These are phyloP conservation scores for Lichenothelia convexa DNA, from an alignment of 495 filamentous ascomycete genomes.

Conservation along the genomic window DNA sequence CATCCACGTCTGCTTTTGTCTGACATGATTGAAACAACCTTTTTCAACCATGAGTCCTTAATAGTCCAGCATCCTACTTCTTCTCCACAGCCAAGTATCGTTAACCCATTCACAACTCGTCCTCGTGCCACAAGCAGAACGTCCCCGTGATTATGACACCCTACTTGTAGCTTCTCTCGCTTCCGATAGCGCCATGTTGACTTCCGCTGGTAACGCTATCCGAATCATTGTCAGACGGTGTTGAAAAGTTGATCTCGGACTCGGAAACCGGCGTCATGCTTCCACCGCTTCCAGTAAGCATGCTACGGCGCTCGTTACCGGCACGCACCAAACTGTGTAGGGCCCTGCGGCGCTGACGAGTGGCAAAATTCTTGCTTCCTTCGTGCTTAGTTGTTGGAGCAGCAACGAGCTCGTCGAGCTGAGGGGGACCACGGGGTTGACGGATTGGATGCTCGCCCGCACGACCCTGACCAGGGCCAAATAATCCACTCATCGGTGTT, in stretches of 20 bases:
- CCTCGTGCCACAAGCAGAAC: no score
- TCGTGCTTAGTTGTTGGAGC: slow-evolving; percentile 89
- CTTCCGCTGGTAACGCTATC: slow-evolving; percentile 35
- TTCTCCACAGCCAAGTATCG: no score
- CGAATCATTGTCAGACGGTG: slow-evolving; percentile 54
- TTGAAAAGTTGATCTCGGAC: slow-evolving; percentile 56
- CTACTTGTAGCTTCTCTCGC: no score
- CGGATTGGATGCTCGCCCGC: slow-evolving; percentile 88
- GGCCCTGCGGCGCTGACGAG: slow-evolving; percentile 80
- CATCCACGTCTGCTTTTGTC: no score
- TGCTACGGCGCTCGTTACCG: slow-evolving; percentile 64
- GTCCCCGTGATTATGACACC: no score
- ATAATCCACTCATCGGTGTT: slow-evolving; percentile 71
- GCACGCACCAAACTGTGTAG: slow-evolving; percentile 82
- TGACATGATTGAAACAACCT: no score
- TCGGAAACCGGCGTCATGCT: slow-evolving; percentile 84
- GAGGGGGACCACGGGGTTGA: slow-evolving; percentile 83
- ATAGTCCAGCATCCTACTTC: no score
- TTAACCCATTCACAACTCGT: no score
- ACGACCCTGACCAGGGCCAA: slow-evolving; percentile 81
- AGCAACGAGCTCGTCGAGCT: slow-evolving; percentile 73
- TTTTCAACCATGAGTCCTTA: no score
- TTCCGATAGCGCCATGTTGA: slow-evolving; percentile 64
- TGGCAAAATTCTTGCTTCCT: slow-evolving; percentile 95
- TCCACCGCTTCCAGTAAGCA: slow-evolving; percentile 44